These are phyloP conservation scores for Fusarium ramigenum DNA, from an alignment of 2,329 filamentous ascomycete species.

Conservation along the genomic window DNA sequence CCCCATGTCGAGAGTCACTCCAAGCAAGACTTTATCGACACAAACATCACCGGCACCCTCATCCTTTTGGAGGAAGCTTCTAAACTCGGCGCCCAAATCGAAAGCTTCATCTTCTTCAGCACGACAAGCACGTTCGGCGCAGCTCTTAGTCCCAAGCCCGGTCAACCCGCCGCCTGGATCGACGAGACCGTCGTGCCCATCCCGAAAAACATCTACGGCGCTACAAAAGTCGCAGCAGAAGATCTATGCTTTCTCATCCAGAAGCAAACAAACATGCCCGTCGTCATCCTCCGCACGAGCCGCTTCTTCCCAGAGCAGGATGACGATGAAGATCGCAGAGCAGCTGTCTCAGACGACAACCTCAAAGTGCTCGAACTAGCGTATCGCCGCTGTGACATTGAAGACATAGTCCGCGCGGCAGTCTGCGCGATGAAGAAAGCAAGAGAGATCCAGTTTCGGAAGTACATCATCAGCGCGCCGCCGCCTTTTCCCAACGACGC, in stretches of 20 bases:
- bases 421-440: slow-evolving; percentile 51
- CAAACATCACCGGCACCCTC: slow-evolving; percentile 56
- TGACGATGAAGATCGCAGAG: slow-evolving; percentile 54
- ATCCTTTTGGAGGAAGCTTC: slow-evolving; percentile 53
- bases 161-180: slow-evolving; percentile 55
- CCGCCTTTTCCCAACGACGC: slow-evolving; percentile 50
- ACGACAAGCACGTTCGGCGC: slow-evolving; percentile 58
- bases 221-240: slow-evolving; percentile 59
- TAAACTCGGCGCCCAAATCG: slow-evolving; percentile 35
- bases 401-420: slow-evolving; percentile 55
- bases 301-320: slow-evolving; percentile 61
- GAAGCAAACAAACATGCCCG: slow-evolving; percentile 50
- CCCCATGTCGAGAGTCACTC: slow-evolving; percentile 57
- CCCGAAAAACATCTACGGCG: slow-evolving; percentile 61
- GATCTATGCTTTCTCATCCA: slow-evolving; percentile 57
- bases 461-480: slow-evolving; percentile 57
- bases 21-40: slow-evolving; percentile 55
- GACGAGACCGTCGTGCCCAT: slow-evolving; percentile 51
- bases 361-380: slow-evolving; percentile 59
- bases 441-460: slow-evolving; percentile 47
- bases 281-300: slow-evolving; percentile 56
- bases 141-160: slow-evolving; percentile 50
- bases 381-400: slow-evolving; percentile 55
- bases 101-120: slow-evolving; percentile 57
- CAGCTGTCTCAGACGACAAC: slow-evolving; percentile 52